A percentile compares a stretch with the other conserved stretches of the same genome.
Conservation (phyloP, 192 early-diverging fungal species). For the Geosiphon pyriformis region DNA sequence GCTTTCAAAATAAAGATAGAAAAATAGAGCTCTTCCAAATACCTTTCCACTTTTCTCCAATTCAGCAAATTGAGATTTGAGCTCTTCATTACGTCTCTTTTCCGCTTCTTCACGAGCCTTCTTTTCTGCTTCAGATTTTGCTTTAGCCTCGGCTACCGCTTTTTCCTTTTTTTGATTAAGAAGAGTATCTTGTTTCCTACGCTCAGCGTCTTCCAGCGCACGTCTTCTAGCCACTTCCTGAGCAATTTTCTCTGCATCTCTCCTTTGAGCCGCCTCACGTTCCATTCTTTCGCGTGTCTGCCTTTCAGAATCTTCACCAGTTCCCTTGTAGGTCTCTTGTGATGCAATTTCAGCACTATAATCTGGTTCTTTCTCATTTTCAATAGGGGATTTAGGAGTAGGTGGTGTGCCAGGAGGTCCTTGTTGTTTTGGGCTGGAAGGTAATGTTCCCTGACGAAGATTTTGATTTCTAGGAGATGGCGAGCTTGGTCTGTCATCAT, state of each 20-base stretch:
- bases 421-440: neutral
- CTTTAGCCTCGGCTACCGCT: slow-evolving; percentile 41
- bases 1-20: no score
- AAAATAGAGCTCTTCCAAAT: no score
- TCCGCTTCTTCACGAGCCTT: slow-evolving; percentile 38
- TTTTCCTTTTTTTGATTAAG: slow-evolving; percentile 34
- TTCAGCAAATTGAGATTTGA: slow-evolving; percentile 24
- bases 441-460: slow-evolving; percentile 6
- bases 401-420: slow-evolving; percentile 15
- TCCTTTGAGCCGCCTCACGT: slow-evolving; percentile 30
- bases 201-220: slow-evolving; percentile 33
- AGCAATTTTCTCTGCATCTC: slow-evolving; percentile 31
- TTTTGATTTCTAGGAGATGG: slow-evolving; percentile 17
- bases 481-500: slow-evolving; percentile 17
- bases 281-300: slow-evolving; percentile 28
- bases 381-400: slow-evolving; percentile 25
- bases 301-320: slow-evolving; percentile 20
- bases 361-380: slow-evolving; percentile 10
- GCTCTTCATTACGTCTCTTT: slow-evolving; percentile 30
- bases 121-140: slow-evolving; percentile 41
- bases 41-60: slow-evolving; percentile 38
- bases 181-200: slow-evolving; percentile 32
- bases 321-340: slow-evolving; percentile 24
- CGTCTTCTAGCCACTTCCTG: slow-evolving; percentile 30
- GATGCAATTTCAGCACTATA: slow-evolving; percentile 16